Evolutionary conservation across 164 flowering plant genomes (phyloP).

Genomic region (Vitis amurensis): DNA sequence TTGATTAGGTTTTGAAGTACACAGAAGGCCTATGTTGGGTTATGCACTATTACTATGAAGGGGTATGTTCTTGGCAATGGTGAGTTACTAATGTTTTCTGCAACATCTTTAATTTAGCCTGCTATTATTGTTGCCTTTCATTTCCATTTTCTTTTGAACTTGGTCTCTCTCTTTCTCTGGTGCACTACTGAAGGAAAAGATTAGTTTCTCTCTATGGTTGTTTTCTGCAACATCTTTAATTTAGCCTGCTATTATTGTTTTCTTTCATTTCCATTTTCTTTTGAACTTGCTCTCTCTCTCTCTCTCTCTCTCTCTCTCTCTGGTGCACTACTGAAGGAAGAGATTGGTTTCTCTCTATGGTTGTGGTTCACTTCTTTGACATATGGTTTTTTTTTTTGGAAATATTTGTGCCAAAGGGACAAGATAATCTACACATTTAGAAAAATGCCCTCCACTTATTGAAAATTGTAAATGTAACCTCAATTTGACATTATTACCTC

Average conservation of each 20-base stretch:
- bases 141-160: not conserved
- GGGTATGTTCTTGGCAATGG: conserved; percentile 99
- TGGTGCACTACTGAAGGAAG: no score
- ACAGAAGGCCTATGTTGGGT: conserved; percentile 98
- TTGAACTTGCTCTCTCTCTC: not conserved
- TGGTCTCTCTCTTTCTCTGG: no score
- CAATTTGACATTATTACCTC: no score
- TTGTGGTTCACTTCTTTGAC: no score
- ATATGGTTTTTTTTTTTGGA: no score
- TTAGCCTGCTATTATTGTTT: not conserved
- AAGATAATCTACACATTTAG: no score
- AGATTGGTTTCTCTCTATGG: no score
- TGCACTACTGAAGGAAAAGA: no score
- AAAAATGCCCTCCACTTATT: no score
- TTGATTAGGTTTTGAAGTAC: conserved; percentile 66
- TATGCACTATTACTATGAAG: conserved; percentile 97
- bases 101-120: not conserved
- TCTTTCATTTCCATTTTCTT: not conserved
- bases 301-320: no score
- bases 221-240: not conserved
- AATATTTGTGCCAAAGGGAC: no score
- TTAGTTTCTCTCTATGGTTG: not conserved
- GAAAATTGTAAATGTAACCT: no score
- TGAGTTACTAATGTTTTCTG: conserved; percentile 28
- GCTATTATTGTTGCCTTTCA: not conserved